Evolutionary conservation across 2,329 filamentous ascomycete genomes (phyloP), one percentile per base, ranked within the genome.

Genomic region (Colletotrichum cordylinicola): DNA sequence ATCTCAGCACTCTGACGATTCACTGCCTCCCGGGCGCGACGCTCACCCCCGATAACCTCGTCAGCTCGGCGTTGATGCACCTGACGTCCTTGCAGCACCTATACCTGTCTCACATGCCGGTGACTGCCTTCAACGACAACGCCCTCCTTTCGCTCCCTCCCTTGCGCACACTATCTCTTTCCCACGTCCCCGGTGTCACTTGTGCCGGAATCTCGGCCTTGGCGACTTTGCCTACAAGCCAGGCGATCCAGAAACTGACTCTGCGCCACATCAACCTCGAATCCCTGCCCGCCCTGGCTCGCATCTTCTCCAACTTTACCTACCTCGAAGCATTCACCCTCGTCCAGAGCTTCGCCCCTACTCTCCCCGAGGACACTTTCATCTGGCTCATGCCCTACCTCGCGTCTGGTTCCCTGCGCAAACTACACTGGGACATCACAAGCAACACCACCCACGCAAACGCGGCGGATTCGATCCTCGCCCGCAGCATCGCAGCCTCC

Each of bases 321-420:
- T 82, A 82, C 2, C 86, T 93, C 15, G 82, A 85, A 37, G 82
- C 82, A 9, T 89, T 93, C 74, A 85, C 88, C 7, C 80, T 93
- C 6, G 88, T 91, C 1, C 92, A 93, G 80, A 81, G 86, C 3
- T 85, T 85, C 35, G 85, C 90, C 2, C 92, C 91, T 0, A 81
- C 86, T n/a, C 88, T 93, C 79, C 87, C 91, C 0, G 84, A 87
- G 16, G 88, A 89, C 69, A 87, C 88, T 37, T 89, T 89, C 70
- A 88, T 93, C 72, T 92, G 90, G 86, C 88, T 93, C 77, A 92
- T 92, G 83, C 92, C 92, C 0, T 93, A 93, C 78, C 86, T 93
- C 10, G 91, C 91, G 0, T 93, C 90, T 0, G 72, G 80, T 1
- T 90, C 88, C 10, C 81, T 94, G 7, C 83, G 83, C 29, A 87